Percentiles rank a stretch among this genome's conserved stretches.
Conservation (phyloP, 2,329 filamentous ascomycete genomes). For the Dactylonectria estremocensis region DNA sequence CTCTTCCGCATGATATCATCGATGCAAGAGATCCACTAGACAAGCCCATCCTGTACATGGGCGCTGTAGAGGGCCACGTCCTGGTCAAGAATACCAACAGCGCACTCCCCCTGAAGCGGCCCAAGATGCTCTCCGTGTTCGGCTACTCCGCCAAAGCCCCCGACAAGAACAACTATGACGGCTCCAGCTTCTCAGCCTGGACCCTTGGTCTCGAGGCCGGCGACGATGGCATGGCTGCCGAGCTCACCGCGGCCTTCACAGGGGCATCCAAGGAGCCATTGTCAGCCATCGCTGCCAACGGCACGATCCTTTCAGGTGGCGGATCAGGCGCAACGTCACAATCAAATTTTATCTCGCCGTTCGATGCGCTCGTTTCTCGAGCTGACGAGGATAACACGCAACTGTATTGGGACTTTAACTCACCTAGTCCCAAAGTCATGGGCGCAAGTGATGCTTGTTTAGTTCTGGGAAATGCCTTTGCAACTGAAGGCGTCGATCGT, state of each 20-base stretch:
- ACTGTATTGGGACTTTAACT: neutral
- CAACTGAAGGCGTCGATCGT: slow-evolving; percentile 9
- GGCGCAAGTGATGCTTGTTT: slow-evolving; percentile 13
- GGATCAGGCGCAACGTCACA: slow-evolving; percentile 11
- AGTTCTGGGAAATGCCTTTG: slow-evolving; percentile 13
- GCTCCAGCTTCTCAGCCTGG: neutral
- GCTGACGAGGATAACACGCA: slow-evolving; percentile 1
- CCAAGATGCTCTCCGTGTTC: slow-evolving; percentile 12
- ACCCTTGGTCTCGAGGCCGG: neutral
- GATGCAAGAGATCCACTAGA: neutral
- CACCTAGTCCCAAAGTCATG: neutral
- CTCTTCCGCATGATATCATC: neutral
- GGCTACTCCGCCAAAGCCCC: slow-evolving; percentile 12
- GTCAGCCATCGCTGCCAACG: slow-evolving; percentile 4
- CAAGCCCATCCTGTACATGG: neutral
- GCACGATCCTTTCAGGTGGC: slow-evolving; percentile 14
- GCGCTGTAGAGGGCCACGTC: slow-evolving; percentile 18
- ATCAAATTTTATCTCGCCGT: neutral
- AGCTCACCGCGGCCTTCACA: neutral
- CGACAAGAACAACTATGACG: neutral
- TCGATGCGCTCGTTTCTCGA: slow-evolving; percentile 7
- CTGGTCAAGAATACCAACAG: slow-evolving; percentile 18
- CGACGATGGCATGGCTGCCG: neutral
- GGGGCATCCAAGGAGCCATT: neutral
- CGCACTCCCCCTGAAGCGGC: slow-evolving; percentile 10